Evolutionary conservation across 2,329 filamentous ascomycete species (phyloP), one percentile per base, ranked within the genome.

Genomic region (Myriosclerotinia curreyana): DNA sequence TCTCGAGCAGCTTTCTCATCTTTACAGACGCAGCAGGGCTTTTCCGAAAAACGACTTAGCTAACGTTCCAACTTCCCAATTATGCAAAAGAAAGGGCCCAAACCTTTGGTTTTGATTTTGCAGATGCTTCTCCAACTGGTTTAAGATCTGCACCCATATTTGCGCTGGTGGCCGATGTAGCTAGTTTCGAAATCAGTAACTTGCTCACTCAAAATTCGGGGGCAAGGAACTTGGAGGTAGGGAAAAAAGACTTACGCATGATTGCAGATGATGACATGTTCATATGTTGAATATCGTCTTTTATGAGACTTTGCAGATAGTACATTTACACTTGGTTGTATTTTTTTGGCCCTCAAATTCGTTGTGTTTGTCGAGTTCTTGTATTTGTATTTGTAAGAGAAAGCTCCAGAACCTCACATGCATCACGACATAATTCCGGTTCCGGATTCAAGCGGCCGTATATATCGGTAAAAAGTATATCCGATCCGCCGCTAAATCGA

Each of bases 11-110:
- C 83, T 78, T 99, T 99, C 78, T 99, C 92, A 52, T 95, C 86
- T 76, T 93, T 97, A 86, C 95, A 99, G 38, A 98, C 95, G 76
- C 95, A 98, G 84, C 95, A 98, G 51, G 94, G 94, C 92, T 97
- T 73, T 66, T 22, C 28, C 15, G 31, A 25, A 28, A 20, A 42
- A 31, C 8, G 22, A 48, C 31, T 64, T 64, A 63, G 51, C 51
- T 50, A 40, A 48, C 11, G 53, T 63, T 50, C 42, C 1, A 58
- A 50, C 42, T 25, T 44, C 28, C 5, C n/a, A 49, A 44, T 17
- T 17, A 59, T 40, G 36, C 5, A 38, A 34, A n/a, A n/a, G 28
- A 40, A 49, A 40, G n/a, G 34, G 7, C 9, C 15, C 31, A 5
- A 53, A 74, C 73, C 71, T 74, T 74, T 15, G 67, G 64, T 48